phyloP scores from a whole-genome alignment of 257 asterid genomes.

The Apocynum venetum region DNA sequence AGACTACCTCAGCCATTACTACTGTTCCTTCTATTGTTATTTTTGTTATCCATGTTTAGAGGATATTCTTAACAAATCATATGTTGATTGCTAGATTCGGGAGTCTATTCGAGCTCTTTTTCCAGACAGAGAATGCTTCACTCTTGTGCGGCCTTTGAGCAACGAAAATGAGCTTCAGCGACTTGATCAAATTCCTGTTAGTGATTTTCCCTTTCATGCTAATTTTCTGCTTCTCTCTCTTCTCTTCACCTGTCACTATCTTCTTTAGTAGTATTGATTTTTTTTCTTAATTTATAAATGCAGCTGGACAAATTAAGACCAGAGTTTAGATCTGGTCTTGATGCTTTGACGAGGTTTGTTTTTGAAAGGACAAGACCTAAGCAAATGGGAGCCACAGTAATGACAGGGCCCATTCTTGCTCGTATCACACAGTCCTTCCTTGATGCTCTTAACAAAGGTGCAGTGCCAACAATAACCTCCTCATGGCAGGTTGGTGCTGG shows the following conservation, averaged over 20 bases:
- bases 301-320: conserved; percentile 85
- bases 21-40: not conserved
- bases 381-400: conserved; percentile 86
- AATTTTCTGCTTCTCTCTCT: conserved; percentile 1
- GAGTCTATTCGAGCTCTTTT: conserved; percentile 98
- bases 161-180: conserved; percentile 84
- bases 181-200: conserved; percentile 76
- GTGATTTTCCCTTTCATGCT: conserved; percentile 23
- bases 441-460: conserved; percentile 95
- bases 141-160: conserved; percentile 94
- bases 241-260: not conserved
- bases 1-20: not conserved
- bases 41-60: not conserved
- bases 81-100: conserved; percentile 54
- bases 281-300: conserved; percentile 8
- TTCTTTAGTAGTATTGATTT: not conserved
- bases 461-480: conserved; percentile 95
- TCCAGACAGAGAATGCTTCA: conserved; percentile 94
- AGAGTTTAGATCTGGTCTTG: conserved; percentile 85
- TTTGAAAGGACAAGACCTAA: conserved; percentile 95
- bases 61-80: conserved; percentile 5
- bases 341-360: conserved; percentile 80
- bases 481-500: conserved; percentile 86
- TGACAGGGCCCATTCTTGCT: conserved; percentile 97
- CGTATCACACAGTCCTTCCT: conserved; percentile 85